Evolutionary conservation across 495 filamentous ascomycete species (phyloP).

Genomic region (Xylaria scruposa): DNA sequence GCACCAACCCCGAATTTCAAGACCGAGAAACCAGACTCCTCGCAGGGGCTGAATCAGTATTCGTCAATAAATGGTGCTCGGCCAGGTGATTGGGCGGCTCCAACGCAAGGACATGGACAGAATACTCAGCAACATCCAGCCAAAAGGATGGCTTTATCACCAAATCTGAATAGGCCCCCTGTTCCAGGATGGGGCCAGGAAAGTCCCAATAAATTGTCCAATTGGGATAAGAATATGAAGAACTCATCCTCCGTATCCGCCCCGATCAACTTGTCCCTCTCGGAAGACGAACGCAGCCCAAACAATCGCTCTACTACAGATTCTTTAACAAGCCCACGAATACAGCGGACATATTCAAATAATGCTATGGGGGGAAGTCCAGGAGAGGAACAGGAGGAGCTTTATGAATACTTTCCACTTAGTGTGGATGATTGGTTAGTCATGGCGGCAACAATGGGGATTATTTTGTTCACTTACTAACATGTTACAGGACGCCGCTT

Average conservation of each 20-base stretch:
- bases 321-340: slow-evolving; percentile 47
- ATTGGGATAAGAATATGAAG: slow-evolving; percentile 34
- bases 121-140: slow-evolving; percentile 39
- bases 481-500: slow-evolving; percentile 67
- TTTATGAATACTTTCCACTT: slow-evolving; percentile 92
- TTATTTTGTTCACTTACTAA: slow-evolving; percentile 9
- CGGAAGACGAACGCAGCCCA: slow-evolving; percentile 72
- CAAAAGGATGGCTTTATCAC: slow-evolving; percentile 47
- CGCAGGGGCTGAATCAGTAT: slow-evolving; percentile 46
- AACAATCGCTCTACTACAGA: slow-evolving; percentile 49
- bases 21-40: slow-evolving; percentile 42
- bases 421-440: slow-evolving; percentile 82
- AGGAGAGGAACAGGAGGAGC: slow-evolving; percentile 75
- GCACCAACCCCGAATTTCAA: slow-evolving; percentile 38
- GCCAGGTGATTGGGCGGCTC: slow-evolving; percentile 32
- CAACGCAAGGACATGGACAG: slow-evolving; percentile 29
- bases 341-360: slow-evolving; percentile 45
- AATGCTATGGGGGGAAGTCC: slow-evolving; percentile 53
- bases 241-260: slow-evolving; percentile 39
- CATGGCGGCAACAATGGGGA: neutral
- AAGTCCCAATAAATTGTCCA: slow-evolving; percentile 24
- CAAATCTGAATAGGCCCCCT: slow-evolving; percentile 42
- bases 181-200: slow-evolving; percentile 46
- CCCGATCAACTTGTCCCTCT: slow-evolving; percentile 76
- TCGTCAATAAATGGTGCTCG: slow-evolving; percentile 40